phyloP scores from a whole-genome alignment of 805 yeast species.

The Danielia reshetovae region DNA sequence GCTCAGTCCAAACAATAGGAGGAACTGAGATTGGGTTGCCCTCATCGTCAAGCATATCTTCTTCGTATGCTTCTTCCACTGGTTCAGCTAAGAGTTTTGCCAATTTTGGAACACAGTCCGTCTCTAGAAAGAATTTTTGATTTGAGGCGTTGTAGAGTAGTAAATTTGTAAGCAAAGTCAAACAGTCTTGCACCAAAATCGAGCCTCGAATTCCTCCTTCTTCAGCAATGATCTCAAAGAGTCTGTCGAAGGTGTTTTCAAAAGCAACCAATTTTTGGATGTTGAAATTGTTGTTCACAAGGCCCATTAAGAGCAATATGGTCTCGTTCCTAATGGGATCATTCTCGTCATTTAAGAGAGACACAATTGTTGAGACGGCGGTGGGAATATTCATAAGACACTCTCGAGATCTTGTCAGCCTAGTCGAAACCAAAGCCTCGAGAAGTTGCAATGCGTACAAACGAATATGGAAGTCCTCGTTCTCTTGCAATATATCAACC shows the following conservation, averaged over 20 bases:
- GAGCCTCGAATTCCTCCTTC: constrained; percentile 92
- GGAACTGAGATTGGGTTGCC: constrained; percentile 17
- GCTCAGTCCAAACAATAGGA: constrained; percentile 72
- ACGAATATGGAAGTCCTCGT: constrained; percentile 68
- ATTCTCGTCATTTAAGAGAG: constrained; percentile 41
- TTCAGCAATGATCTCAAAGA: constrained; percentile 73
- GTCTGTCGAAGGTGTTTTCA: constrained; percentile 82
- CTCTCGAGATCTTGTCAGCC: constrained; percentile 72
- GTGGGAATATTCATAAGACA: constrained; percentile 68
- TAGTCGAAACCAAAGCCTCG: constrained; percentile 75
- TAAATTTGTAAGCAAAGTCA: constrained; percentile 68
- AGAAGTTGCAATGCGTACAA: constrained; percentile 80
- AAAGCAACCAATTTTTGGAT: constrained; percentile 92
- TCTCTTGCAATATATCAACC: constrained; percentile 44
- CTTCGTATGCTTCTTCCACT: constrained; percentile 35
- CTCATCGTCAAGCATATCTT: constrained; percentile 15
- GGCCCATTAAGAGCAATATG: constrained; percentile 73
- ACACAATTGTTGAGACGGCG: constrained; percentile 73
- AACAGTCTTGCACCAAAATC: constrained; percentile 85
- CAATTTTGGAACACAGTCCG: constrained; percentile 69
- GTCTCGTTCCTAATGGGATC: constrained; percentile 92
- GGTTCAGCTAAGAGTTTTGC: constrained; percentile 64
- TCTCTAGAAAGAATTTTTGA: constrained; percentile 83
- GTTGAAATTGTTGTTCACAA: constrained; percentile 77
- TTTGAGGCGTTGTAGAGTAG: constrained; percentile 82